Percentiles rank a stretch among this genome's conserved stretches.
Conservation (phyloP, 805 yeast species). For the Sungouiozyma intestinalis region DNA sequence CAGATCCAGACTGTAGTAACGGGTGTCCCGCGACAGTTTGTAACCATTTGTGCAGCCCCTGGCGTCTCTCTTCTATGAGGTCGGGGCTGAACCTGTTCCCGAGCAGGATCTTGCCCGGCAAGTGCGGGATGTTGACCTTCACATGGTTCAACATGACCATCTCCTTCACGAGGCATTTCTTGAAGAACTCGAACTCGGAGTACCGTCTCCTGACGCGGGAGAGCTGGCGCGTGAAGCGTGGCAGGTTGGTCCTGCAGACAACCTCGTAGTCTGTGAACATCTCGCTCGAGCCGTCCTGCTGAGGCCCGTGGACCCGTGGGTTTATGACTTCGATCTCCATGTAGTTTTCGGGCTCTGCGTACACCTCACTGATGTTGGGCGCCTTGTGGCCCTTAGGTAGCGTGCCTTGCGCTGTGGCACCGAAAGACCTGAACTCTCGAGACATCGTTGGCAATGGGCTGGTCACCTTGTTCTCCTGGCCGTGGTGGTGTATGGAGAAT, state of each 20-base stretch:
- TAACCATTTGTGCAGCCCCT: conserved; percentile 74
- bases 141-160: conserved; percentile 34
- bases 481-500: too few relatives aligned
- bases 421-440: conserved; percentile 17
- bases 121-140: conserved; percentile 70
- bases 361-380: conserved; percentile 70
- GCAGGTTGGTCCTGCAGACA: conserved; percentile 81
- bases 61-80: conserved; percentile 72
- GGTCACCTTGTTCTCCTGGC: too few relatives aligned
- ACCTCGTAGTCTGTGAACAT: conserved; percentile 91
- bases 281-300: neutral
- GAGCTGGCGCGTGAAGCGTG: conserved; percentile 58
- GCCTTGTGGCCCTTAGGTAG: conserved; percentile 25
- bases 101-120: conserved; percentile 80
- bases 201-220: conserved; percentile 76
- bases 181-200: conserved; percentile 78
- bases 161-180: conserved; percentile 65
- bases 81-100: conserved; percentile 69
- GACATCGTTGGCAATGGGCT: too few relatives aligned
- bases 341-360: conserved; percentile 91
- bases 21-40: conserved; percentile 87
- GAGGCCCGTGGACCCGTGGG: conserved; percentile 24
- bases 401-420: conserved; percentile 10
- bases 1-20: conserved; percentile 75
- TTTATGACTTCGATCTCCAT: conserved; percentile 73